Percentiles rank a stretch among this genome's conserved stretches.
phyloP scores from a whole-genome alignment of 2,329 filamentous ascomycete species.

The Alternaria sp. region DNA sequence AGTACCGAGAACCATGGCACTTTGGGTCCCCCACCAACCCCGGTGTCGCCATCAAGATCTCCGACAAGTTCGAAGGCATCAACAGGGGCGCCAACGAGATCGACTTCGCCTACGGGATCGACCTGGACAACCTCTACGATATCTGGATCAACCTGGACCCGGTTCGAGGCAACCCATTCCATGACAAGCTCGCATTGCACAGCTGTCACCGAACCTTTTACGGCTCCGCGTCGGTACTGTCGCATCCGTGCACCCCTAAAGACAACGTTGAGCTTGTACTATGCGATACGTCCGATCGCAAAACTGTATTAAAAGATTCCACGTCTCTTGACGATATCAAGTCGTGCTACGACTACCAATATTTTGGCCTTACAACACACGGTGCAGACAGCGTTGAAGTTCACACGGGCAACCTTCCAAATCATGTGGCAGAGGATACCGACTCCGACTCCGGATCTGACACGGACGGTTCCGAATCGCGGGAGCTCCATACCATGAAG shows the following conservation, averaged over 20 bases:
- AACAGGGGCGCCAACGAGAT: slow-evolving; percentile 24
- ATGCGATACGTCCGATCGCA: slow-evolving; percentile 27
- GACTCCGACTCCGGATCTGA: background rate
- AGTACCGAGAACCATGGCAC: slow-evolving; percentile 34
- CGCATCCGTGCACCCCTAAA: slow-evolving; percentile 20
- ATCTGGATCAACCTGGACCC: slow-evolving; percentile 27
- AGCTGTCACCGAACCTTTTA: slow-evolving; percentile 22
- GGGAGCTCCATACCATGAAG: background rate
- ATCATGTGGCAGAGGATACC: background rate
- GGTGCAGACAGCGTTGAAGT: background rate
- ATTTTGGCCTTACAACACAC: background rate
- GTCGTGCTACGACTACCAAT: slow-evolving; percentile 18
- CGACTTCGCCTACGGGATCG: slow-evolving; percentile 35
- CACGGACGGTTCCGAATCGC: background rate
- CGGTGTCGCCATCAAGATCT: slow-evolving; percentile 38
- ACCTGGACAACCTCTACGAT: slow-evolving; percentile 16
- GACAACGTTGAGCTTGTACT: slow-evolving; percentile 37
- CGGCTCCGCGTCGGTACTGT: no score
- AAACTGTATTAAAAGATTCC: no score
- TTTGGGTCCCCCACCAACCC: slow-evolving; percentile 22
- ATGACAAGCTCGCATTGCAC: slow-evolving; percentile 20
- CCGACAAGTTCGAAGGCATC: slow-evolving; percentile 28
- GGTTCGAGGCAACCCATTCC: slow-evolving; percentile 21
- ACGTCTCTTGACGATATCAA: slow-evolving; percentile 13
- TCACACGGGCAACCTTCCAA: background rate